These are phyloP conservation scores for Aspergillus alliaceus DNA, from an alignment of 2,329 filamentous ascomycete species.

Conservation along the genomic window DNA sequence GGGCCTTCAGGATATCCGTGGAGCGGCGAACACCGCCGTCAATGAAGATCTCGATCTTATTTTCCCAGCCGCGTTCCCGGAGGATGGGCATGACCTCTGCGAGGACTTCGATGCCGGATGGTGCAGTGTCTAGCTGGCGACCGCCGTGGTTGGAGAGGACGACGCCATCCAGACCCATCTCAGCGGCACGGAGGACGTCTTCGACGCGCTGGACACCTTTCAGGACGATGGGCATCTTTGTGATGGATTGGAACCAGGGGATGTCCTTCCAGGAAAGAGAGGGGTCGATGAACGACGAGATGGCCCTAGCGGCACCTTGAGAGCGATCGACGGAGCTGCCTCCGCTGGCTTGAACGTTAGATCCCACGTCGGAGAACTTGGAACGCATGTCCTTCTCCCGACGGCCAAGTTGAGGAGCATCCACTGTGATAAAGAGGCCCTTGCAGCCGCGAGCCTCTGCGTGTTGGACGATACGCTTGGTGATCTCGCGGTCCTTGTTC, in stretches of 20 bases:
- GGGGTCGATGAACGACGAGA: slow-evolving; percentile 96
- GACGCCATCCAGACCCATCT: slow-evolving; percentile 79
- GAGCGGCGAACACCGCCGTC: slow-evolving; percentile 88
- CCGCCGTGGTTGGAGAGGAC: slow-evolving; percentile 96
- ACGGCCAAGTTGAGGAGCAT: slow-evolving; percentile 90
- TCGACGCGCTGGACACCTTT: slow-evolving; percentile 97
- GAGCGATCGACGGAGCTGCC: slow-evolving; percentile 75
- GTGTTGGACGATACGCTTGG: slow-evolving; percentile 84
- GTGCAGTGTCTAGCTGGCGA: slow-evolving; percentile 87
- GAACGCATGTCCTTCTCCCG: slow-evolving; percentile 97
- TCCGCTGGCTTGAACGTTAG: slow-evolving; percentile 69
- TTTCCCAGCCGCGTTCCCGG: slow-evolving; percentile 68
- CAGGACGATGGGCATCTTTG: slow-evolving; percentile 89
- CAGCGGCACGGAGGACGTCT: slow-evolving; percentile 84
- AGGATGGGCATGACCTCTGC: slow-evolving; percentile 91
- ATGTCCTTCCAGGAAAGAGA: slow-evolving; percentile 91
- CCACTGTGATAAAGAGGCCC: slow-evolving; percentile 96
- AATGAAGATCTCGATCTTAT: slow-evolving; percentile 81
- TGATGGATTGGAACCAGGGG: slow-evolving; percentile 87
- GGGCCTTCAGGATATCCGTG: slow-evolving; percentile 92
- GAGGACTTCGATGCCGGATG: slow-evolving; percentile 84
- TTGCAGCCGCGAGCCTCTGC: slow-evolving; percentile 90
- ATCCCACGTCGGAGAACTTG: slow-evolving; percentile 83
- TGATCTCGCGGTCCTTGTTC: slow-evolving; percentile 92
- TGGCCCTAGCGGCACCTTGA: slow-evolving; percentile 91